phyloP scores from a whole-genome alignment of 1,284 basidiomycete species.

The Athelia psychrophila region DNA sequence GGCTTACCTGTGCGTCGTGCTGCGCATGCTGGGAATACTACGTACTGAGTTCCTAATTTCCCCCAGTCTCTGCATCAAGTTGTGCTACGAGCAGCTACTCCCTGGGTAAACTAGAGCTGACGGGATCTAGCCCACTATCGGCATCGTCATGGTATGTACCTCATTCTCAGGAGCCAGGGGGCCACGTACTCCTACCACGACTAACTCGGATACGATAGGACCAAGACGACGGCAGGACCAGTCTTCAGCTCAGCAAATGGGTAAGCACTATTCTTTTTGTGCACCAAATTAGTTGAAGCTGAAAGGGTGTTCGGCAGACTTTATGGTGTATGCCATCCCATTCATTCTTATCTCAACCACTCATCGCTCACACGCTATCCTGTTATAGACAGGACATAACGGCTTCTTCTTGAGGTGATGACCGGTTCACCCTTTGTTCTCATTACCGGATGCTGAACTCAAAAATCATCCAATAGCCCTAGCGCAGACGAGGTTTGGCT shows the following conservation, averaged over 20 bases:
- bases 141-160: neutral
- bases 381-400: neutral
- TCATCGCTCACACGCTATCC: neutral
- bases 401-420: neutral
- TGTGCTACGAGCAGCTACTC: neutral
- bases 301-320: too few species aligned
- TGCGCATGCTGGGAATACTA: too few species aligned
- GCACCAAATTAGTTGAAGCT: too few species aligned
- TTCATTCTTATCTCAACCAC: too few species aligned
- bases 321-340: too few species aligned
- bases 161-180: neutral
- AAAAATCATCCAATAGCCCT: neutral
- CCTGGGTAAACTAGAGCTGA: neutral
- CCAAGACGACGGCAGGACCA: neutral
- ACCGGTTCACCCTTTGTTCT: too few species aligned
- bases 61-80: neutral
- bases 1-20: neutral
- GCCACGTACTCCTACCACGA: neutral
- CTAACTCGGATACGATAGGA: neutral
- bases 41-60: neutral
- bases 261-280: neutral
- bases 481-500: neutral
- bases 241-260: neutral
- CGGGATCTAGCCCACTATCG: neutral
- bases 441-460: neutral